A percentile compares a stretch with the other conserved stretches of the same genome.
Conservation (phyloP, 495 filamentous ascomycete species). For the Physcia stellaris region DNA sequence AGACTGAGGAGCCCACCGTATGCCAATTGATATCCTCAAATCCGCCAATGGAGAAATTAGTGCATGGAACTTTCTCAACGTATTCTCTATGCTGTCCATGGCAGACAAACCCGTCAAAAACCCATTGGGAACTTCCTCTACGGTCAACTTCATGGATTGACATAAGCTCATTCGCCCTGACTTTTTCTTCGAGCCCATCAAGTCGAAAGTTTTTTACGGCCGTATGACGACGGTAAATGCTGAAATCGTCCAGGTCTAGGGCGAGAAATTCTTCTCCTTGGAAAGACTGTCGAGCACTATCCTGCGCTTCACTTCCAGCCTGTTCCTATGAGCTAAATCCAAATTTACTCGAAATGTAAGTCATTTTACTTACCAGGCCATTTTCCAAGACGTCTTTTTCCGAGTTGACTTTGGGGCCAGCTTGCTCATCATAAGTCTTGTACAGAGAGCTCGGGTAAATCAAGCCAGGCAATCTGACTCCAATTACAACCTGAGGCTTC, state of each 20-base stretch:
- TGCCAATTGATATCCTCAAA: conserved; percentile 35
- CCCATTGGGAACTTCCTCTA: conserved; percentile 15
- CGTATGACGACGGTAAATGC: conserved; percentile 30
- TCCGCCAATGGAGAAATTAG: conserved; percentile 46
- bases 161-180: conserved; percentile 30
- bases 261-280: conserved; percentile 22
- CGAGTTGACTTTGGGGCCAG: too few species aligned
- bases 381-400: too few species aligned
- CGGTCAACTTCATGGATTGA: conserved; percentile 35
- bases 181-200: neutral
- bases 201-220: neutral
- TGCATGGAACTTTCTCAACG: conserved; percentile 40
- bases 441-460: too few species aligned
- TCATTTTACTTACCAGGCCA: too few species aligned
- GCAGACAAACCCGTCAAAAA: conserved; percentile 47
- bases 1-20: conserved; percentile 39
- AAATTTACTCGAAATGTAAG: too few species aligned
- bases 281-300: too few species aligned
- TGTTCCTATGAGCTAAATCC: too few species aligned
- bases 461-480: too few species aligned
- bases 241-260: conserved; percentile 36
- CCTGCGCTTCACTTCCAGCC: too few species aligned
- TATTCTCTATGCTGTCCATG: conserved; percentile 28
- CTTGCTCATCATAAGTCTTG: too few species aligned
- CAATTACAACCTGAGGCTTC: too few species aligned